A percentile compares a stretch with the other conserved stretches of the same genome.
phyloP scores from a whole-genome alignment of 208 protist genomes.

The Acanthamoeba divionensis region DNA sequence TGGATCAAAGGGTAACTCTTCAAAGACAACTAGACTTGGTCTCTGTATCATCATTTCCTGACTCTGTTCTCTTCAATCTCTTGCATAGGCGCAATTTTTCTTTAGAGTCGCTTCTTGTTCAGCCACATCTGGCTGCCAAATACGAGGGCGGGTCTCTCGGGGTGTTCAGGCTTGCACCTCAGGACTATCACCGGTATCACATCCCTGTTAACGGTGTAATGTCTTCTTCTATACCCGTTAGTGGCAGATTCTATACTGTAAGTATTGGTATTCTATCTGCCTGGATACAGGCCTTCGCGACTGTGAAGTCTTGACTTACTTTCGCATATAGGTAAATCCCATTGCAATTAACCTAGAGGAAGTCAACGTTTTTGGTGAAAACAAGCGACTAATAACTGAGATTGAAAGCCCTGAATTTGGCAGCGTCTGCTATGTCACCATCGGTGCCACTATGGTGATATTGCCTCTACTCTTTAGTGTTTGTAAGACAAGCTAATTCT shows the following conservation, averaged over 20 bases:
- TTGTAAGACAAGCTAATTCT: not conserved
- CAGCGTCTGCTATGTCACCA: not conserved
- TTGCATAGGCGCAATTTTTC: not conserved
- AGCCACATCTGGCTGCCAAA: not conserved
- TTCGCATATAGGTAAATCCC: constrained; percentile 63
- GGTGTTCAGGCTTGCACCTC: constrained; percentile 68
- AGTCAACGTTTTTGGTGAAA: constrained; percentile 14
- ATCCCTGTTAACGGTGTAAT: constrained; percentile 65
- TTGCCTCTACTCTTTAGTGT: not conserved
- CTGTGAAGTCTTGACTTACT: not conserved
- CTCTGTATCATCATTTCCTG: not conserved
- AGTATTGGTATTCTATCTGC: not conserved
- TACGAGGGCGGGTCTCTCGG: constrained; percentile 6
- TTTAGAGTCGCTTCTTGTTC: not conserved
- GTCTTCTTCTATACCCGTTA: constrained; percentile 20
- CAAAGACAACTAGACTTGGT: not conserved
- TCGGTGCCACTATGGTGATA: constrained; percentile 65
- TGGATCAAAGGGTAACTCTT: constrained; percentile 57
- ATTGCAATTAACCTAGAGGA: constrained; percentile 68
- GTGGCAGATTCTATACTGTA: constrained; percentile 70
- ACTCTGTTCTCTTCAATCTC: not conserved
- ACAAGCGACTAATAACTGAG: not conserved
- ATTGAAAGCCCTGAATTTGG: not conserved
- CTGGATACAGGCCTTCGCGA: not conserved
- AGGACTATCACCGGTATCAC: constrained; percentile 82